Conservation (phyloP, 2,329 filamentous ascomycete genomes). For the Pseudophaeomoniella oleicola region DNA sequence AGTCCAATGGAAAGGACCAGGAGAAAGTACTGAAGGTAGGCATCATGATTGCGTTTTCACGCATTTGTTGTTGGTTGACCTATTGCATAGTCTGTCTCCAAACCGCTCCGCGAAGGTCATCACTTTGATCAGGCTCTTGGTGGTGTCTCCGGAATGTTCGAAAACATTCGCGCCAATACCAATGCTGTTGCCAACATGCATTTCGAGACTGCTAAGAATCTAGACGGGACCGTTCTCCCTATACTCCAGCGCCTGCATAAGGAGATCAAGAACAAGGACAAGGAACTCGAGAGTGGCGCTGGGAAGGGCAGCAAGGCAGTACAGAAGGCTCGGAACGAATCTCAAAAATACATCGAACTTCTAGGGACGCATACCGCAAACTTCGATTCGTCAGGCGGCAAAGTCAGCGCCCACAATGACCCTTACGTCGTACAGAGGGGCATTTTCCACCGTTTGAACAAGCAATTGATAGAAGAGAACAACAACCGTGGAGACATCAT, state of each 20-base stretch:
- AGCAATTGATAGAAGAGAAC: slow-evolving; percentile 90
- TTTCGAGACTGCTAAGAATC: slow-evolving; percentile 75
- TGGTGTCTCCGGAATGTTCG: slow-evolving; percentile 78
- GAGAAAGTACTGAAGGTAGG: slow-evolving; percentile 78
- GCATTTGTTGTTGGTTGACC: slow-evolving; percentile 3
- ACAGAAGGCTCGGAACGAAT: slow-evolving; percentile 69
- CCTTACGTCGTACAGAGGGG: slow-evolving; percentile 78
- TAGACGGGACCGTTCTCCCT: slow-evolving; percentile 75
- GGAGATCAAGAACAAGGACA: slow-evolving; percentile 92
- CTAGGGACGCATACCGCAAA: slow-evolving; percentile 72
- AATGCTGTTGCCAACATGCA: slow-evolving; percentile 79
- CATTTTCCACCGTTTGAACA: slow-evolving; percentile 69
- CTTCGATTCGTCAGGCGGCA: slow-evolving; percentile 62
- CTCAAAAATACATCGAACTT: slow-evolving; percentile 92
- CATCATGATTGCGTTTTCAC: not conserved
- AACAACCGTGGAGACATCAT: slow-evolving; percentile 71
- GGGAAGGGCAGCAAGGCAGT: slow-evolving; percentile 79
- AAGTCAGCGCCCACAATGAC: slow-evolving; percentile 58
- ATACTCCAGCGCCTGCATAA: slow-evolving; percentile 82
- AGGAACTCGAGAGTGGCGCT: slow-evolving; percentile 71
- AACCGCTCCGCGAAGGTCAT: slow-evolving; percentile 74
- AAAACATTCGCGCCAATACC: slow-evolving; percentile 86
- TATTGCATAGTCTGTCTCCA: slow-evolving; percentile 54
- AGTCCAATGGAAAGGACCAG: slow-evolving; percentile 79
- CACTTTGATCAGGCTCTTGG: slow-evolving; percentile 88